These are phyloP conservation scores for Hymenoscyphus scutula DNA, from an alignment of 2,329 filamentous ascomycete species.

Conservation along the genomic window DNA sequence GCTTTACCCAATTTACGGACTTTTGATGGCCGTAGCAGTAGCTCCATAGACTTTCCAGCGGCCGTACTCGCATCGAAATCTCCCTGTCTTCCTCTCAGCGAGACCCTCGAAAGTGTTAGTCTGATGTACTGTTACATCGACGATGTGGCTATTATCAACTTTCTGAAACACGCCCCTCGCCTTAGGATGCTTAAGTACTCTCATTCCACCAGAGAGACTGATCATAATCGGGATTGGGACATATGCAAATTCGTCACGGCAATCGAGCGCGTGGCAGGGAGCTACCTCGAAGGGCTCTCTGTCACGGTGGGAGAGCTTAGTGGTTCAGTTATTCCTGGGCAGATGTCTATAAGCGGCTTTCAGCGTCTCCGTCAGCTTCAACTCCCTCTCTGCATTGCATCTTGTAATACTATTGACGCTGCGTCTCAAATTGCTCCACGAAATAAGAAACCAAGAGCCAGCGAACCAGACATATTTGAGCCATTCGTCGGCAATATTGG, in stretches of 20 bases:
- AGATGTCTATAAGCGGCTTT: slow-evolving; percentile 14
- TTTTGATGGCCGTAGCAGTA: slow-evolving; percentile 10
- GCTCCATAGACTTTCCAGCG: slow-evolving; percentile 3
- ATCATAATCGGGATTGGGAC: slow-evolving; percentile 14
- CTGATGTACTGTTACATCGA: slow-evolving; percentile 11
- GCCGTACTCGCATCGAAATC: slow-evolving; percentile 11
- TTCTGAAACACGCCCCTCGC: slow-evolving; percentile 15
- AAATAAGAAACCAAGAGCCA: too few species aligned
- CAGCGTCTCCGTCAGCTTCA: slow-evolving; percentile 14
- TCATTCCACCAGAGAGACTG: slow-evolving; percentile 8
- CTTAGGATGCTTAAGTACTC: slow-evolving; percentile 15
- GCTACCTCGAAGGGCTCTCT: slow-evolving; percentile 17
- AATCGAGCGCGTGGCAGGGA: slow-evolving; percentile 14
- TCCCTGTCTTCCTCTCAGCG: slow-evolving; percentile 8
- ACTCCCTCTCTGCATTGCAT: slow-evolving; percentile 16
- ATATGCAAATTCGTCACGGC: slow-evolving; percentile 20
- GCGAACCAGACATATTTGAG: too few species aligned
- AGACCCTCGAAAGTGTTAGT: slow-evolving; percentile 12
- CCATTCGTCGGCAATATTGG: too few species aligned
- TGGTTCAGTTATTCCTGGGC: slow-evolving; percentile 10
- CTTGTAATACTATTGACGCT: slow-evolving; percentile 15
- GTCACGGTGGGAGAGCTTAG: slow-evolving; percentile 10
- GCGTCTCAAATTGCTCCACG: background rate
- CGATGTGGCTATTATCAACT: slow-evolving; percentile 16
- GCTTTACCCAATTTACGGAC: slow-evolving; percentile 11